Evolutionary conservation across 2,329 filamentous ascomycete species (phyloP).

Genomic region (Diplocarpon rosae): DNA sequence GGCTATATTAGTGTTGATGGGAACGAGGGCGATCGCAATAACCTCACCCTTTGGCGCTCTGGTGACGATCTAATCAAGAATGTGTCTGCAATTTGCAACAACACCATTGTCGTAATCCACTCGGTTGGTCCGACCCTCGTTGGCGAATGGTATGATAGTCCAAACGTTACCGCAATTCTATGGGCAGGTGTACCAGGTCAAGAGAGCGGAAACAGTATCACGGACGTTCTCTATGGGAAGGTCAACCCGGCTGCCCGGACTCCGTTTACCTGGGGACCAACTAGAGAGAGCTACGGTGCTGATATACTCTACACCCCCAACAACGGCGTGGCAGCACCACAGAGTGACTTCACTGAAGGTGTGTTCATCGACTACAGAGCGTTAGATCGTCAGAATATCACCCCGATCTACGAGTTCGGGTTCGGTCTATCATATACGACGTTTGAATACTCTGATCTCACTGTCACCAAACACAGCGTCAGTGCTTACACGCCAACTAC

Average conservation of each 20-base stretch:
- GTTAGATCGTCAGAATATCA: conserved; percentile 53
- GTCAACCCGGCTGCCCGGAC: conserved; percentile 67
- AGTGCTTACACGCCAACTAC: conserved; percentile 36
- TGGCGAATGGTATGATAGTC: conserved; percentile 60
- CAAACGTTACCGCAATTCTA: conserved; percentile 74
- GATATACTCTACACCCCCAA: conserved; percentile 43
- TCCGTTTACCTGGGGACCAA: conserved; percentile 69
- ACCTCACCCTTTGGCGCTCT: conserved; percentile 78
- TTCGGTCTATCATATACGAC: conserved; percentile 72
- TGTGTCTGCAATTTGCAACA: conserved; percentile 66
- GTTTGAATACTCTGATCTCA: conserved; percentile 62
- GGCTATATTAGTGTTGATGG: conserved; percentile 74
- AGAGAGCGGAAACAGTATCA: conserved; percentile 69
- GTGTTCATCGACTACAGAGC: conserved; percentile 73
- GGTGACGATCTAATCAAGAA: conserved; percentile 75
- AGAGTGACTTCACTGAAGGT: conserved; percentile 65
- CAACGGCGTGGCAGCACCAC: conserved; percentile 54
- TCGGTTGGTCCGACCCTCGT: conserved; percentile 71
- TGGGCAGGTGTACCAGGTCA: conserved; percentile 77
- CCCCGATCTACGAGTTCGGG: conserved; percentile 72
- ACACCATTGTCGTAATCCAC: conserved; percentile 89
- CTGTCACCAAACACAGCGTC: conserved; percentile 23
- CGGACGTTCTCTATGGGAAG: conserved; percentile 73
- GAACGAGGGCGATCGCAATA: conserved; percentile 82
- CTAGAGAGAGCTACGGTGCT: conserved; percentile 37